Evolutionary conservation across 2,329 filamentous ascomycete genomes (phyloP).

Genomic region (Talaromyces sp.): DNA sequence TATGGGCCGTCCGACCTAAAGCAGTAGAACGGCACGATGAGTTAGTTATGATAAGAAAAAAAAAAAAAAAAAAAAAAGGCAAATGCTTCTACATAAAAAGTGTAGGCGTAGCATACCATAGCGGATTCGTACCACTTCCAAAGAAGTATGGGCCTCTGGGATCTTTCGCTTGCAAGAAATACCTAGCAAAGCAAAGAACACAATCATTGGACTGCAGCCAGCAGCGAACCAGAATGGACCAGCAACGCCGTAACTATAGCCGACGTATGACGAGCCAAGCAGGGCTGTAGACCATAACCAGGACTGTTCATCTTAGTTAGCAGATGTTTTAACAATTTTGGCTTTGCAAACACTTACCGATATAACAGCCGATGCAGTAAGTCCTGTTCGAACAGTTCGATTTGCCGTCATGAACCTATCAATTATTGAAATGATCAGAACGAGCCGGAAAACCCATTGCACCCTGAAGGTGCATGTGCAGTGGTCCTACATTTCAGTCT

Average conservation of each 20-base stretch:
- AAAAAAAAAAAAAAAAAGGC: neutral
- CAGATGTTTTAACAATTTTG: neutral
- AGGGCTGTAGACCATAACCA: slow-evolving; percentile 60
- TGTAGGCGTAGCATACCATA: slow-evolving; percentile 50
- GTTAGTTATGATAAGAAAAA: neutral
- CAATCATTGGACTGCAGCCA: slow-evolving; percentile 59
- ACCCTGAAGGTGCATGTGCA: neutral
- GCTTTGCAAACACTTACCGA: slow-evolving; percentile 37
- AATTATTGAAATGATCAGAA: slow-evolving; percentile 3
- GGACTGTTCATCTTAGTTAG: slow-evolving; percentile 30
- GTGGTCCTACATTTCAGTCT: slow-evolving; percentile 52
- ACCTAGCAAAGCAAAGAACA: slow-evolving; percentile 57
- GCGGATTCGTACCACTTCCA: slow-evolving; percentile 57
- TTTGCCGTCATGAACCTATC: slow-evolving; percentile 58
- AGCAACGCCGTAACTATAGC: slow-evolving; percentile 58
- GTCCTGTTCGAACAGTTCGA: slow-evolving; percentile 53
- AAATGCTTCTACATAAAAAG: too few relatives aligned
- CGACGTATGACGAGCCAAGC: slow-evolving; percentile 54
- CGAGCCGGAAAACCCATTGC: neutral
- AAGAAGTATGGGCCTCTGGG: slow-evolving; percentile 57
- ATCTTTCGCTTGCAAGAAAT: slow-evolving; percentile 57
- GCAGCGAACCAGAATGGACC: slow-evolving; percentile 63
- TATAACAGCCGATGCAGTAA: slow-evolving; percentile 58
- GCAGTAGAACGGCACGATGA: slow-evolving; percentile 36
- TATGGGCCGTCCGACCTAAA: slow-evolving; percentile 46